Evolutionary conservation across 2,329 filamentous ascomycete species (phyloP).

Genomic region (Fusarium sp.): DNA sequence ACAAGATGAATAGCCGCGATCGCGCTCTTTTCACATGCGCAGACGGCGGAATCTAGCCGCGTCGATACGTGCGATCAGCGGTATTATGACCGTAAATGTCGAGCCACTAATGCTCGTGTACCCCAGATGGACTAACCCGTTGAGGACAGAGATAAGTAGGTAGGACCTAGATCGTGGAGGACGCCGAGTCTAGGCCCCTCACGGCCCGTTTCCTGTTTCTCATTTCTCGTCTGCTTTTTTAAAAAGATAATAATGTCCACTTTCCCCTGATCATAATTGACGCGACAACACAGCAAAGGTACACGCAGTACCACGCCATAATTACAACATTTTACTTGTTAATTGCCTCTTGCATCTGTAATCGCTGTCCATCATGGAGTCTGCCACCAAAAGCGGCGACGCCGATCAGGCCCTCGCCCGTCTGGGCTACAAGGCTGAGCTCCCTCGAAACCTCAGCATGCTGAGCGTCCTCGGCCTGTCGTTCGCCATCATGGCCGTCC

Average conservation of each 20-base stretch:
- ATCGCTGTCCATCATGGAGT: slow-evolving; percentile 15
- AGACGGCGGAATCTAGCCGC: slow-evolving; percentile 16
- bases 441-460: slow-evolving; percentile 61
- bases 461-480: slow-evolving; percentile 59
- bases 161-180: slow-evolving; percentile 28
- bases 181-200: slow-evolving; percentile 20
- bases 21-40: background rate
- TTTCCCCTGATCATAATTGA: slow-evolving; percentile 4
- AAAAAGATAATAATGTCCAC: slow-evolving; percentile 9
- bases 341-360: background rate
- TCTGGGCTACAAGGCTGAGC: slow-evolving; percentile 60
- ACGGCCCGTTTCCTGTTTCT: slow-evolving; percentile 24
- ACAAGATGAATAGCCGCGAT: slow-evolving; percentile 12
- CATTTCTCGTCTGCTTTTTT: slow-evolving; percentile 19
- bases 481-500: slow-evolving; percentile 62
- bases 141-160: slow-evolving; percentile 28
- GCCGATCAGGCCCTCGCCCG: slow-evolving; percentile 57
- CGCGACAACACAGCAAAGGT: background rate
- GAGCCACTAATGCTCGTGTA: slow-evolving; percentile 19
- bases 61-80: slow-evolving; percentile 7
- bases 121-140: slow-evolving; percentile 29
- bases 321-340: too few relatives aligned
- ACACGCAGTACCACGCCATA: background rate
- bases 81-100: slow-evolving; percentile 4
- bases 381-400: slow-evolving; percentile 24